Conservation (phyloP, 106 monocot species). For the Alisma plantagoaquatica region DNA sequence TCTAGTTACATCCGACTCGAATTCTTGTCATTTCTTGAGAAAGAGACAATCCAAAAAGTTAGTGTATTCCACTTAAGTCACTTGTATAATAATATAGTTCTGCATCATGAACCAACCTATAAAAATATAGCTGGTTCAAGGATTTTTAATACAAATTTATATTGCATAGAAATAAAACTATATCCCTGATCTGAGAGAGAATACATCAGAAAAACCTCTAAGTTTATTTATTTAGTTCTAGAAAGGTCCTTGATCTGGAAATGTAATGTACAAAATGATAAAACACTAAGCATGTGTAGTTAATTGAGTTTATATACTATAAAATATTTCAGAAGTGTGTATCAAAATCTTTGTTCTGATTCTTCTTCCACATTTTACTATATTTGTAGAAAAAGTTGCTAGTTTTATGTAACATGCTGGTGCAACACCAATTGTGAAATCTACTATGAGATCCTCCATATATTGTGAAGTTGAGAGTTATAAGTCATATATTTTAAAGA, state of each 20-base stretch:
- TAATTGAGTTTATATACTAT: neutral
- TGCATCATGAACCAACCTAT: neutral
- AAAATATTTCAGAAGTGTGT: neutral
- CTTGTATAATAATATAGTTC: no score
- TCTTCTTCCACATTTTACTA: neutral
- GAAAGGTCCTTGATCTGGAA: no score
- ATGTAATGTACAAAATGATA: no score
- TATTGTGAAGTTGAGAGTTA: slow-evolving; percentile 43
- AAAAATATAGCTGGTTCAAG: neutral
- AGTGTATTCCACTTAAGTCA: no score
- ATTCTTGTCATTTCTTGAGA: no score
- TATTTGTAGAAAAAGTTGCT: slow-evolving; percentile 44
- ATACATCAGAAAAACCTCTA: no score
- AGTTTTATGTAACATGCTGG: slow-evolving; percentile 44
- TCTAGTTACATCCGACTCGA: neutral
- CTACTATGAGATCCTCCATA: slow-evolving; percentile 44
- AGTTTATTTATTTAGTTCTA: no score
- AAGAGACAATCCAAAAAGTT: no score
- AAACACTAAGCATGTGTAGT: neutral
- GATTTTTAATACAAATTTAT: neutral
- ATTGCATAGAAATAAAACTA: neutral
- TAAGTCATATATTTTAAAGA: slow-evolving; percentile 47
- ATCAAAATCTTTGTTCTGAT: neutral
- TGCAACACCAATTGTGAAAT: slow-evolving; percentile 35
- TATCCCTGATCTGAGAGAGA: neutral